These are phyloP conservation scores for Clonostachys chloroleuca DNA, from an alignment of 2,329 filamentous ascomycete species.

Conservation along the genomic window DNA sequence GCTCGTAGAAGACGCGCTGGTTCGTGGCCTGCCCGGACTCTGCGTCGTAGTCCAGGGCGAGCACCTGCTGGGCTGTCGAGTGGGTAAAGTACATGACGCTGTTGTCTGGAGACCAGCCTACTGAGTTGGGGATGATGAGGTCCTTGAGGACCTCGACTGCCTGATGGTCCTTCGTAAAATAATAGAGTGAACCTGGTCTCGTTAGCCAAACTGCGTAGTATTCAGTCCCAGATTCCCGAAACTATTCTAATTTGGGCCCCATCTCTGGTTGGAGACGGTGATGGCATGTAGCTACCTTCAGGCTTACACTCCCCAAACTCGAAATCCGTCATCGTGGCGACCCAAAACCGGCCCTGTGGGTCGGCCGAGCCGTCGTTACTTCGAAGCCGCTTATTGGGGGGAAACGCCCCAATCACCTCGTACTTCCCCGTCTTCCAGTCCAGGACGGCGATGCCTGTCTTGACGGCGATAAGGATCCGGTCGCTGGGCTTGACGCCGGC, in stretches of 20 bases:
- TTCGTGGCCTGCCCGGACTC: slow-evolving; percentile 62
- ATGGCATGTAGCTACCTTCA: slow-evolving; percentile 36
- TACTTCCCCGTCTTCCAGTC: slow-evolving; percentile 56
- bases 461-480: slow-evolving; percentile 73
- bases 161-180: slow-evolving; percentile 50
- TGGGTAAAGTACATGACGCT: slow-evolving; percentile 65
- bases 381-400: slow-evolving; percentile 48
- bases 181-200: slow-evolving; percentile 62
- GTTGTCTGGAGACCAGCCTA: slow-evolving; percentile 8
- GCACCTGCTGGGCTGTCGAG: slow-evolving; percentile 66
- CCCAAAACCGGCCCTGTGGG: slow-evolving; percentile 76
- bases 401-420: slow-evolving; percentile 42
- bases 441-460: slow-evolving; percentile 76
- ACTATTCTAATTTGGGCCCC: too few species aligned
- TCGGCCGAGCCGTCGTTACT: slow-evolving; percentile 84
- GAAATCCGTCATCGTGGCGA: slow-evolving; percentile 81
- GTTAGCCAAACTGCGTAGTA: background rate
- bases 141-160: slow-evolving; percentile 46
- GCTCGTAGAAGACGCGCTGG: slow-evolving; percentile 68
- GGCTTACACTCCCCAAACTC: slow-evolving; percentile 51
- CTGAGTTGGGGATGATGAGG: slow-evolving; percentile 62
- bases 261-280: background rate
- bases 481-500: slow-evolving; percentile 55
- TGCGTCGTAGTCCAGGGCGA: slow-evolving; percentile 68
- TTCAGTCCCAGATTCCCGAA: too few species aligned